phyloP scores from a whole-genome alignment of 2,329 filamentous ascomycete genomes.

The Aureobasidium uvarum region DNA sequence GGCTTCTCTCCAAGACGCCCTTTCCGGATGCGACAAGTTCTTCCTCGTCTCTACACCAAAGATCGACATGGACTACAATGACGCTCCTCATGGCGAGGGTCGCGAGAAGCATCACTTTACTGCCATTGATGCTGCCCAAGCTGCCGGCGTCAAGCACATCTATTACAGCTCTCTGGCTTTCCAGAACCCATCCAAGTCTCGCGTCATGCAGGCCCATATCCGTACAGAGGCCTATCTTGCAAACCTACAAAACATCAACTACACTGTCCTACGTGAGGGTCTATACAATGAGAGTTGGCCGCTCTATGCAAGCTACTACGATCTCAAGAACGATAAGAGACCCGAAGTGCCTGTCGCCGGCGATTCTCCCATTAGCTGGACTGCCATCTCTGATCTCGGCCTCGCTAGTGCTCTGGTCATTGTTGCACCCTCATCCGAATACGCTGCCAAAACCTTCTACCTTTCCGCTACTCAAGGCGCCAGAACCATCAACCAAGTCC shows the following conservation, averaged over 20 bases:
- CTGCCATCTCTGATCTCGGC: constrained; percentile 45
- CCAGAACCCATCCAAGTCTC: constrained; percentile 42
- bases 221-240: constrained; percentile 45
- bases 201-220: constrained; percentile 50
- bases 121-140: constrained; percentile 45
- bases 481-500: constrained; percentile 35
- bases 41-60: constrained; percentile 48
- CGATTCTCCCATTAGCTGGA: constrained; percentile 47
- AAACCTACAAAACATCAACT: constrained; percentile 31
- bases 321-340: constrained; percentile 38
- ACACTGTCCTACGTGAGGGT: constrained; percentile 47
- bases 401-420: constrained; percentile 46
- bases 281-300: constrained; percentile 51
- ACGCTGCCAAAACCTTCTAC: constrained; percentile 42
- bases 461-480: constrained; percentile 36
- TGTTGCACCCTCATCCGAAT: constrained; percentile 36
- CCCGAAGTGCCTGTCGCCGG: constrained; percentile 42
- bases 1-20: constrained; percentile 38
- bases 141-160: constrained; percentile 46
- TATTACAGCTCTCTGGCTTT: constrained; percentile 51
- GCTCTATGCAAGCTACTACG: constrained; percentile 49
- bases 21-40: constrained; percentile 42
- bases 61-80: constrained; percentile 47
- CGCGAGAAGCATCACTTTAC: constrained; percentile 47
- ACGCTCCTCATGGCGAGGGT: constrained; percentile 44